phyloP scores from a whole-genome alignment of 148 eudicot species.

The Rhododendron williamsianum region DNA sequence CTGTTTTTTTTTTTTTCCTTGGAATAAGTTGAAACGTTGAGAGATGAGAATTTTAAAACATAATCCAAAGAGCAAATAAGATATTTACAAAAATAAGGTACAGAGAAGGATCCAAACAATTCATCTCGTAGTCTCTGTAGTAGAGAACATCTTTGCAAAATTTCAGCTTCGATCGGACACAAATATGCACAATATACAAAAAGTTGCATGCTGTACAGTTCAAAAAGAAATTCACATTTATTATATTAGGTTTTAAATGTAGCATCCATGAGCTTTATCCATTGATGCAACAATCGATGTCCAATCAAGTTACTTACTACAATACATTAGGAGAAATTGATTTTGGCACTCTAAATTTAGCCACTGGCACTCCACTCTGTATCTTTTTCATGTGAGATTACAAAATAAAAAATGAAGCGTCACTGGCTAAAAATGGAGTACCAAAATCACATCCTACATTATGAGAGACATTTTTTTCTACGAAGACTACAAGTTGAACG shows the following conservation, averaged over 20 bases:
- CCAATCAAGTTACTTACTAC: not conserved
- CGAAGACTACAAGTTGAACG: not conserved
- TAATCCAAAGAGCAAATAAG: not conserved
- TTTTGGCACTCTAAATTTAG: too few relatives aligned
- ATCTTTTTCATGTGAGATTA: too few relatives aligned
- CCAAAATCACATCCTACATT: too few relatives aligned
- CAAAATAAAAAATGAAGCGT: too few relatives aligned
- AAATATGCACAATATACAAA: too few relatives aligned
- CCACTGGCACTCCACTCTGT: too few relatives aligned
- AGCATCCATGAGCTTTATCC: not conserved
- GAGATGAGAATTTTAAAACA: not conserved
- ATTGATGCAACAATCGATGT: not conserved
- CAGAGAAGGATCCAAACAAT: not conserved
- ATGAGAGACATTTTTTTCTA: not conserved
- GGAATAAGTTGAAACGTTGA: not conserved
- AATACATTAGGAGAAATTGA: too few relatives aligned
- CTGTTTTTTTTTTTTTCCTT: not conserved
- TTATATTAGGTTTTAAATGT: not conserved
- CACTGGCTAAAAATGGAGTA: too few relatives aligned
- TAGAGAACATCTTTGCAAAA: too few relatives aligned
- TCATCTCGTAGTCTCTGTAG: not conserved
- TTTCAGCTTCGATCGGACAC: not conserved
- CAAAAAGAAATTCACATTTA: not conserved
- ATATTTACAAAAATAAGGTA: not conserved
- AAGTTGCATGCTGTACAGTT: not conserved